Evolutionary conservation across 1,139 yeast species (phyloP), one percentile per base, ranked within the genome.

Genomic region (Kodamaea plutei): DNA sequence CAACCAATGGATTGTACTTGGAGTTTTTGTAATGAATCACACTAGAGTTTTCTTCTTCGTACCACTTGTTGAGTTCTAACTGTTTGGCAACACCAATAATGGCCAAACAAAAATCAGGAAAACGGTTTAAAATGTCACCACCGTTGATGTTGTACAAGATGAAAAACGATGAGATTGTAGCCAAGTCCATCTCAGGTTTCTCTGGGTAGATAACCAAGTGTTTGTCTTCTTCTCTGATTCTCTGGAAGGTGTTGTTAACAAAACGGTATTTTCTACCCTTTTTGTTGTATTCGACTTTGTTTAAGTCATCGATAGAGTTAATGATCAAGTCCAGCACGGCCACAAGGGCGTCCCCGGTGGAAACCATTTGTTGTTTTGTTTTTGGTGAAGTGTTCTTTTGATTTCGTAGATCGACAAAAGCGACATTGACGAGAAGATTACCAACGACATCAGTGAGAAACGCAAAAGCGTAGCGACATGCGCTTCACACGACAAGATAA

Each of bases 201-300:
- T 60, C 63, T 0, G 67, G 62, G 28, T 58, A 52, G 15, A 73
- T 59, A n/a, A 73, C 55, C 25, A 74, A 52, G 42, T 69, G 74
- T 47, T 73, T 74, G 37, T 69, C 70, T 44, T 70, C 76, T 35
- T 69, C 75, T 28, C 71, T 58, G 12, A 74, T 57, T 35, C 79
- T 49, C 37, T 70, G 73, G 42, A 73, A 73, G 23, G 58, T 56
- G 36, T 73, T 71, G 42, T 69, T 64, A 30, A 73, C 69, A 34
- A 69, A 65, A 29, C 69, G 64, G 47, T 73, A 74, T 44, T 69
- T 69, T 30, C 77, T 54, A 10, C 79, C 79, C 41, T 70, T 71
- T 38, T 64, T 67, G 41, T 60, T 60, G 47, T 67, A 71, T 39
- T 69, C 74, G 13, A 65, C 56, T 38, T 58, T 56, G 38, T 58